Conservation (phyloP, 495 filamentous ascomycete genomes). For the Penicillium coprophilum region DNA sequence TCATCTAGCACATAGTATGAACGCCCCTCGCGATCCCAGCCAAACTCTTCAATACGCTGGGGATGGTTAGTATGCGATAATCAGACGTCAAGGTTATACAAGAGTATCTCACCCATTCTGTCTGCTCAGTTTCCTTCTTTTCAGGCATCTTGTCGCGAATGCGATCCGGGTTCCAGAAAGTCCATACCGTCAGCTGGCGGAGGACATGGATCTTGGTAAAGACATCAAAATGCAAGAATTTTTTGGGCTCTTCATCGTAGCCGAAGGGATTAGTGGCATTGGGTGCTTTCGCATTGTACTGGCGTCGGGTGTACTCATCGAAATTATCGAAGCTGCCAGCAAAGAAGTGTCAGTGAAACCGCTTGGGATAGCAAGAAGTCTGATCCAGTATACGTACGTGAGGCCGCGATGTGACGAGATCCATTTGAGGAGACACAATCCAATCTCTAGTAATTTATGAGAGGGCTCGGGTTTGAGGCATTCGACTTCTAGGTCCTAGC, state of each 20-base stretch:
- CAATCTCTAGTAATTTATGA: constrained; percentile 71
- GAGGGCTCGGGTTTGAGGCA: constrained; percentile 76
- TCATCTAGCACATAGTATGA: constrained; percentile 91
- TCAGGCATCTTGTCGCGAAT: constrained; percentile 86
- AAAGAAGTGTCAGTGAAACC: constrained; percentile 6
- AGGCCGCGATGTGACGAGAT: constrained; percentile 91
- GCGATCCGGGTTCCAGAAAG: constrained; percentile 78
- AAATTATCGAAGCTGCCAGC: constrained; percentile 73
- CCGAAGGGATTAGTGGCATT: constrained; percentile 80
- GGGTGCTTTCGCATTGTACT: constrained; percentile 82
- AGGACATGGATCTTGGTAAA: constrained; percentile 86
- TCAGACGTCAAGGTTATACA: not conserved
- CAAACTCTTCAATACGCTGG: constrained; percentile 90
- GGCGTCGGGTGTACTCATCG: constrained; percentile 89
- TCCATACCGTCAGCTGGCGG: constrained; percentile 88
- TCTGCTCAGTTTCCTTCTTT: constrained; percentile 76
- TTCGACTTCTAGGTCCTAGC: constrained; percentile 84
- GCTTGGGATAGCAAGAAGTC: not conserved
- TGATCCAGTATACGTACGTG: constrained; percentile 58
- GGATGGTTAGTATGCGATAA: constrained; percentile 18
- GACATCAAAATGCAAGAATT: constrained; percentile 78
- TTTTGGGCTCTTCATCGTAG: constrained; percentile 65
- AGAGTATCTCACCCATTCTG: constrained; percentile 67
- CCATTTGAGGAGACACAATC: constrained; percentile 85
- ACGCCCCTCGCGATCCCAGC: constrained; percentile 81